Base-by-base conservation (phyloP, 2,329 filamentous ascomycete species). In the Cryphonectria naterciae region DNA sequence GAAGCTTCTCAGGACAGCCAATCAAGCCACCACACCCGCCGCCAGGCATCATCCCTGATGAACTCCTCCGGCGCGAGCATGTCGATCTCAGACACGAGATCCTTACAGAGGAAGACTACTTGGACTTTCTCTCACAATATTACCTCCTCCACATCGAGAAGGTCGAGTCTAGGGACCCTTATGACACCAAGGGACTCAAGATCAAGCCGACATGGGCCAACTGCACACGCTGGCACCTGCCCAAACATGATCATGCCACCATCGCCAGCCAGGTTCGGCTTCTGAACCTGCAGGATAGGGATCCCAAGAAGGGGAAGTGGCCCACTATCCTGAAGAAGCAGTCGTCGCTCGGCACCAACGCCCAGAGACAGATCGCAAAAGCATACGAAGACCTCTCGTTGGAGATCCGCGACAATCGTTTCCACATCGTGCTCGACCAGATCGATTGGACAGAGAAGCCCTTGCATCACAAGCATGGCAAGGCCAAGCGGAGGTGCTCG, bases 331-430 rank as follows among this genome's bases (percentile, higher is more conserved):
- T 67, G 35, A 67, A 69, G 69, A 73, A 73, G 69, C 58, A 67
- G 4, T 68, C 64, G 28, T 73, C 73, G 0, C 77, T 86, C 37
- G 77, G 75, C 3, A 70, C 78, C 0, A 73, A 75, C n/a, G 78
- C 85, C 32, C 81, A 83, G 70, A 76, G 77, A 2, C 85, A 87
- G 68, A 74, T 87, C 11, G 82, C 85, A 68, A 72, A 66, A 15
- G 80, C 81, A 0, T 78, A 81, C 49, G 75, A 79, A 8, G 74
- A 78, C 1, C 77, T 86, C 13, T 75, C 78, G 22, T 49, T 68
- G 1, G 52, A 54, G 5, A 83, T 86, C 22, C 68, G 56, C 2
- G 83, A 86, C 52, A 68, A 60, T 2, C 79, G 80, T 7, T 87
- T 79, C 70, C 75, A 79, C 37, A 83, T 82, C 71, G 77, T 78